Evolutionary conservation across 108 stramenopile species (phyloP).

Genomic region (Skeletonema costatum): DNA sequence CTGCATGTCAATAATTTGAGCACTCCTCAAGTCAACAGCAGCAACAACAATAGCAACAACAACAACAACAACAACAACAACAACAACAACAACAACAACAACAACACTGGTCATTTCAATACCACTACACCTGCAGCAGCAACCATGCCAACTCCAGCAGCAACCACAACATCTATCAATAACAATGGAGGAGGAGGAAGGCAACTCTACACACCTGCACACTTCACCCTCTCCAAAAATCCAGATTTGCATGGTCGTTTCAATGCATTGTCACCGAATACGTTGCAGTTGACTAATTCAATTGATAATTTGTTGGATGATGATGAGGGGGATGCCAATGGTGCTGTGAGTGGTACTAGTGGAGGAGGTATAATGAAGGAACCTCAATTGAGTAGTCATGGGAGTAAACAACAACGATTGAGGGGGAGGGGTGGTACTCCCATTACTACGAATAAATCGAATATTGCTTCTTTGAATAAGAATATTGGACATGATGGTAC

Average conservation of each 20-base stretch:
- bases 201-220: slow-evolving; percentile 48
- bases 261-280: slow-evolving; percentile 72
- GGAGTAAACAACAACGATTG: background rate
- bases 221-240: slow-evolving; percentile 48
- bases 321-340: slow-evolving; percentile 41
- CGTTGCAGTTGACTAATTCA: slow-evolving; percentile 72
- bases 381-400: background rate
- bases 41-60: background rate
- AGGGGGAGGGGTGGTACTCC: background rate
- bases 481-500: background rate
- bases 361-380: background rate
- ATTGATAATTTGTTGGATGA: slow-evolving; percentile 74
- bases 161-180: background rate
- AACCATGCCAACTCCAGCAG: slow-evolving; percentile 2
- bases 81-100: too few relatives aligned
- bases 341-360: background rate
- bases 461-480: background rate
- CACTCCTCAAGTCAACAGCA: background rate
- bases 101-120: background rate
- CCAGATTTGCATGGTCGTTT: slow-evolving; percentile 39
- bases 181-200: background rate
- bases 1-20: background rate
- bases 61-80: background rate
- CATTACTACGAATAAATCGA: background rate
- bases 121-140: background rate